phyloP scores from a whole-genome alignment of 139 green algal species.

The Tetradesmus obliquus region DNA sequence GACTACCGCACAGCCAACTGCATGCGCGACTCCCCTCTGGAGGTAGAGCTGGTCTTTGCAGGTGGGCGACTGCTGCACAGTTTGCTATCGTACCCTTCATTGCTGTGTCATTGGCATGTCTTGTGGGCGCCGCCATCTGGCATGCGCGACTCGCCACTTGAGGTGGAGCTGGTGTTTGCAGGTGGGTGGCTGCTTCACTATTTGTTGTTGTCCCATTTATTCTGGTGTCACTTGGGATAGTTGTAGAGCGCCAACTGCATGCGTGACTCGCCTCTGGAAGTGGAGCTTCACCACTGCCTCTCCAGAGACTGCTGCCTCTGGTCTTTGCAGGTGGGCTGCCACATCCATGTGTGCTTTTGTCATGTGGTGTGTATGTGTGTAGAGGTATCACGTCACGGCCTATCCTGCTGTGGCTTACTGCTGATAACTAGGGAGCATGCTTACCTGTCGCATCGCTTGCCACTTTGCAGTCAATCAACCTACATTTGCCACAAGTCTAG shows the following conservation, averaged over 20 bases:
- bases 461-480: too few species aligned
- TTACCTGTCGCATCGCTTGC: too few species aligned
- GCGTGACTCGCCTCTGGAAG: not conserved
- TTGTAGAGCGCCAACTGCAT: not conserved
- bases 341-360: not conserved
- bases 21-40: not conserved
- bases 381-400: too few species aligned
- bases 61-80: not conserved
- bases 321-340: not conserved
- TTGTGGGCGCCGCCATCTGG: not conserved
- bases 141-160: not conserved
- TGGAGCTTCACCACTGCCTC: not conserved
- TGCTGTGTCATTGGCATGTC: not conserved
- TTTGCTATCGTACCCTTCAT: too few species aligned
- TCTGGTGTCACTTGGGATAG: not conserved
- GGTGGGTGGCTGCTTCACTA: not conserved
- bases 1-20: not conserved
- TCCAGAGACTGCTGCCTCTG: not conserved
- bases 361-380: too few species aligned
- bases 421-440: too few species aligned
- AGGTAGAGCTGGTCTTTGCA: constrained; percentile 15
- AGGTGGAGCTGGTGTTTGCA: constrained; percentile 5
- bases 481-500: too few species aligned
- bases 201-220: not conserved
- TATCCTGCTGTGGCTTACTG: too few species aligned